Base-by-base conservation (phyloP, 2,329 filamentous ascomycete species). In the Diaporthe capsici region DNA sequence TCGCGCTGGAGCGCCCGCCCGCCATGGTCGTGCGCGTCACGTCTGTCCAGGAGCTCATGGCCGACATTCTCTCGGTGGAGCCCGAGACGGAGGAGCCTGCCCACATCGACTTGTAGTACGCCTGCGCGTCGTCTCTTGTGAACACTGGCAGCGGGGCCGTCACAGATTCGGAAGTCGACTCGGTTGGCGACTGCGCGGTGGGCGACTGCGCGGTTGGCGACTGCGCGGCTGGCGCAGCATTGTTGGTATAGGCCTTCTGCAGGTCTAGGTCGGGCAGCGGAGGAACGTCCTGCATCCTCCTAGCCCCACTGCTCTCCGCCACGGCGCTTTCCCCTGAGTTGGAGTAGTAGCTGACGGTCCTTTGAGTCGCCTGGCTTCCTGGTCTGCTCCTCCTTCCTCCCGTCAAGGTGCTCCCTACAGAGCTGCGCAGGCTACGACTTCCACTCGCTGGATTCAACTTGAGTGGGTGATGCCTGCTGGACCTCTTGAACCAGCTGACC, bases 401-500 rank as follows among this genome's bases (percentile, higher is more conserved):
- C 1, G 34, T 47, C 22, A 42, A 25, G 15, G 37, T 47, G 44
- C 39, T 70, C 2, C 47, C 39, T 1, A 25, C 22, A 4, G 68
- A 72, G 37, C 73, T 61, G 34, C 42, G 61, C 12, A 57, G 51
- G 20, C 67, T 72, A 42, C 28, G 28, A 22, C 61, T 55, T 20
- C 73, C 31, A 15, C 49, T 55, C 8, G 58, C 15, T 2, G 73
- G 61, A 49, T 77, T 76, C 13, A 76, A 37, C n/a, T 49, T 67
- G 17, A 77, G 76, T 17, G 76, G 74, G 6, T 77, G 63, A 10
- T 75, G 63, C 25, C 44, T 39, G 28, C 60, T 57, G n/a, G 76
- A 67, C 28, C 76, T 39, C 53, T 61, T 55, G 55, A 77, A 68
- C 76, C 76, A 77, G 44, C 65, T 74, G 15, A 49, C 74, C 25